A percentile compares a stretch with the other conserved stretches of the same genome.
Evolutionary conservation across 2,329 filamentous ascomycete genomes (phyloP).

Genomic region (Fusarium tricinctum): DNA sequence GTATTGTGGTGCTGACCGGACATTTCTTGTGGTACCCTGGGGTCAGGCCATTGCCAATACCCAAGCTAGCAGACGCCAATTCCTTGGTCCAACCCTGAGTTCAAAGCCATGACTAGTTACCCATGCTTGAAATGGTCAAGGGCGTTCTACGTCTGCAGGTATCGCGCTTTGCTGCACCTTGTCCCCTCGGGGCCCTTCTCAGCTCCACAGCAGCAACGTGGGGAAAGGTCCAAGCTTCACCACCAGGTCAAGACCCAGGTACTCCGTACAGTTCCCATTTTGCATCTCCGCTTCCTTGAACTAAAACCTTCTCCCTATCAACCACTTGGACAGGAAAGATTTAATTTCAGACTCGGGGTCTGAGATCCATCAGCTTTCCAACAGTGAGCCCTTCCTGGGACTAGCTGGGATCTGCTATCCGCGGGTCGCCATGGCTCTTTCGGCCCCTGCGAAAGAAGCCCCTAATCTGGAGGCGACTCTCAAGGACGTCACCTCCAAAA

Average conservation of each 20-base stretch:
- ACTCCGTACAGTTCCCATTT: slow-evolving; percentile 10
- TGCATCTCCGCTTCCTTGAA: slow-evolving; percentile 34
- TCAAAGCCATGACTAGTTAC: too few species aligned
- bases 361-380: slow-evolving; percentile 5
- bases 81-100: too few species aligned
- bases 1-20: too few species aligned
- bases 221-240: slow-evolving; percentile 40
- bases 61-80: too few species aligned
- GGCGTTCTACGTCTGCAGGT: too few species aligned
- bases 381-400: slow-evolving; percentile 1
- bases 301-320: slow-evolving; percentile 33
- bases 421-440: slow-evolving; percentile 34
- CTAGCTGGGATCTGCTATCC: neutral
- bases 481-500: slow-evolving; percentile 55
- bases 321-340: slow-evolving; percentile 3
- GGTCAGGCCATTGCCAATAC: too few species aligned
- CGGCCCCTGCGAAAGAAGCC: slow-evolving; percentile 35
- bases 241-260: slow-evolving; percentile 4
- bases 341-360: neutral
- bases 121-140: neutral
- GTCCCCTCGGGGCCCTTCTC: slow-evolving; percentile 1
- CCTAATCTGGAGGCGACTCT: slow-evolving; percentile 48
- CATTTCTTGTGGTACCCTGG: too few species aligned
- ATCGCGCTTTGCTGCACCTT: too few species aligned
- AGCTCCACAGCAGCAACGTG: slow-evolving; percentile 27